Conservation (phyloP, 345 rosid genomes). For the Citrus hindsii region DNA sequence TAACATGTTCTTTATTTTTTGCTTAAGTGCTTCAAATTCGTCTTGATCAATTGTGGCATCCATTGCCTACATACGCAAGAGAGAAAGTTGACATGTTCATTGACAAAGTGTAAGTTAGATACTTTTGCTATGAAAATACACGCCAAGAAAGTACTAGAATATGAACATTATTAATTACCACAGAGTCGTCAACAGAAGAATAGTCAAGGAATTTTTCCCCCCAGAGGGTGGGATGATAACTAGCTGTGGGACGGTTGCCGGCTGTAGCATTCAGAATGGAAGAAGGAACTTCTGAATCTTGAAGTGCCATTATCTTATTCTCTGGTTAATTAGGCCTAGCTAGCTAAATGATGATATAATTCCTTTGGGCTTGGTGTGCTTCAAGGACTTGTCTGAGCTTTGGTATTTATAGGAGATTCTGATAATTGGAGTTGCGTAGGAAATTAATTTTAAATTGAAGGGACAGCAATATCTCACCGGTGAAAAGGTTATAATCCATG, state of each 20-base stretch:
- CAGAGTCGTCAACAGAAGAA: neutral
- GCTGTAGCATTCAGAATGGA: neutral
- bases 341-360: too few relatives aligned
- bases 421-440: too few relatives aligned
- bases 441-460: too few relatives aligned
- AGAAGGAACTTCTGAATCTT: neutral
- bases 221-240: neutral
- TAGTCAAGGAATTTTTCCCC: neutral
- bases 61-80: neutral
- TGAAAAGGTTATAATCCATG: too few relatives aligned
- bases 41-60: neutral
- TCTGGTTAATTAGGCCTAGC: too few relatives aligned
- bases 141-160: neutral
- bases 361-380: too few relatives aligned
- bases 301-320: neutral
- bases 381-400: too few relatives aligned
- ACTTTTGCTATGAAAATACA: too few relatives aligned
- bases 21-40: conserved; percentile 8
- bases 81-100: too few relatives aligned
- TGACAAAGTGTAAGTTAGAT: neutral
- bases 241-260: neutral
- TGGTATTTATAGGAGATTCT: too few relatives aligned
- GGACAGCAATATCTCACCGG: too few relatives aligned
- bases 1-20: conserved; percentile 23
- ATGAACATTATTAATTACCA: neutral